Evolutionary conservation across 495 filamentous ascomycete species (phyloP).

Genomic region (Rusavskia elegans): DNA sequence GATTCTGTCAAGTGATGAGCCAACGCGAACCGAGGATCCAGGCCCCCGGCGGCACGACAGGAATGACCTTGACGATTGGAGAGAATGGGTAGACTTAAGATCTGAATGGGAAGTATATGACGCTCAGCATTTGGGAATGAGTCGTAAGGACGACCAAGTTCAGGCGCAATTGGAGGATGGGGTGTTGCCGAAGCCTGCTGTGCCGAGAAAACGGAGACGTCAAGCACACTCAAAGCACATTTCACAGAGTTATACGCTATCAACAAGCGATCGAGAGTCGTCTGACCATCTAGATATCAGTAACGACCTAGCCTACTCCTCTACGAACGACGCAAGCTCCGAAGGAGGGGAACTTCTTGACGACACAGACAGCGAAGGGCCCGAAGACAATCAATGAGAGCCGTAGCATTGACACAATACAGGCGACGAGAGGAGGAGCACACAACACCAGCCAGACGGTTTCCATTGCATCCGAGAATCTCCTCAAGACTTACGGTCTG

Average conservation of each 20-base stretch:
- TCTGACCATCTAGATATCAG: no score
- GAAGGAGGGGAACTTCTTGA: neutral
- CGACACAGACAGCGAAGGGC: neutral
- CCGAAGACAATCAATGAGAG: neutral
- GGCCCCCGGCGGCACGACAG: conserved; percentile 15
- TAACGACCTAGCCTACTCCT: neutral
- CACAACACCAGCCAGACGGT: no score
- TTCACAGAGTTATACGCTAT: neutral
- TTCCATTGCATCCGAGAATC: no score
- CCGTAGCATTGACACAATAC: no score
- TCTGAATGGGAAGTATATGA: conserved; percentile 36
- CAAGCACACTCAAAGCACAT: no score
- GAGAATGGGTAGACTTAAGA: conserved; percentile 24
- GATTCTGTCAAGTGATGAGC: conserved; percentile 8
- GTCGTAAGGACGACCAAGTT: conserved; percentile 19
- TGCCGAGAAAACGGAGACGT: no score
- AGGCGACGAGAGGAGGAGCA: no score
- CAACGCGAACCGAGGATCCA: conserved; percentile 8
- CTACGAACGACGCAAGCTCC: neutral
- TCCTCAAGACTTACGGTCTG: no score
- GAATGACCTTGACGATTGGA: conserved; percentile 29
- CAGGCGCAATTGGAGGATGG: conserved; percentile 13
- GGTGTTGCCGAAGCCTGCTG: neutral
- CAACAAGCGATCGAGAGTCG: neutral
- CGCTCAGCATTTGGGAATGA: conserved; percentile 15